A percentile compares a stretch with the other conserved stretches of the same genome.
phyloP scores from a whole-genome alignment of 192 early-diverging fungal genomes.

The Phycomyces blakesleeanus region DNA sequence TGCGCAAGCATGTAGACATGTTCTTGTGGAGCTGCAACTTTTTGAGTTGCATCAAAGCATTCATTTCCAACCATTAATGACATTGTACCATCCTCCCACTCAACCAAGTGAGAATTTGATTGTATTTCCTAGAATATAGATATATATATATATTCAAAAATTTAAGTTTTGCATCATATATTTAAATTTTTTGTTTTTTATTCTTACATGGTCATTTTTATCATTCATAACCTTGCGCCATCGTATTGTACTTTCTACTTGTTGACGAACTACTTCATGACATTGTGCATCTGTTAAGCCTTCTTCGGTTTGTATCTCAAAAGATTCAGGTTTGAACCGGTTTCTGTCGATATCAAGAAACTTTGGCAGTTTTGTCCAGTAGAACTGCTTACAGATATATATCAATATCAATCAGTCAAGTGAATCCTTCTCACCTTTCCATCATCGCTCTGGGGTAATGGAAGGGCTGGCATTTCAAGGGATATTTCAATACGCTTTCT shows the following conservation, averaged over 20 bases:
- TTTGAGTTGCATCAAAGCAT: conserved; percentile 62
- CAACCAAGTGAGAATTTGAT: conserved; percentile 72
- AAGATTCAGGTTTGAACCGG: conserved; percentile 60
- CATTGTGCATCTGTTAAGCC: conserved; percentile 40
- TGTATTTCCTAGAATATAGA: conserved; percentile 45
- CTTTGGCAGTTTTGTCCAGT: conserved; percentile 57
- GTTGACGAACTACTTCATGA: conserved; percentile 41
- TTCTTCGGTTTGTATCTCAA: conserved; percentile 36
- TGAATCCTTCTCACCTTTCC: conserved; percentile 19
- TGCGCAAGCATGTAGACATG: conserved; percentile 62
- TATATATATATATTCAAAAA: too few relatives aligned
- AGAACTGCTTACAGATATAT: conserved; percentile 25
- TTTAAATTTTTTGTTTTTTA: too few relatives aligned
- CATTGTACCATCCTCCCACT: conserved; percentile 73
- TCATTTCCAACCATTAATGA: conserved; percentile 74
- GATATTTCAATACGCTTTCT: conserved; percentile 24
- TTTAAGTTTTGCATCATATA: too few relatives aligned
- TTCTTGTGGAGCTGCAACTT: conserved; percentile 43
- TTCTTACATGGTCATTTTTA: conserved; percentile 30
- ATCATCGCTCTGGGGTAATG: conserved; percentile 24
- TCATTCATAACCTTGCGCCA: conserved; percentile 59
- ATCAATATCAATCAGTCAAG: background rate
- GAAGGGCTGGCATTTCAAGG: conserved; percentile 22
- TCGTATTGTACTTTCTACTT: conserved; percentile 70
- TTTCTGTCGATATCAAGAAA: conserved; percentile 62